A percentile compares a stretch with the other conserved stretches of the same genome.
phyloP scores from a whole-genome alignment of 768 basidiomycete genomes.

The Cytidiella melzeri region DNA sequence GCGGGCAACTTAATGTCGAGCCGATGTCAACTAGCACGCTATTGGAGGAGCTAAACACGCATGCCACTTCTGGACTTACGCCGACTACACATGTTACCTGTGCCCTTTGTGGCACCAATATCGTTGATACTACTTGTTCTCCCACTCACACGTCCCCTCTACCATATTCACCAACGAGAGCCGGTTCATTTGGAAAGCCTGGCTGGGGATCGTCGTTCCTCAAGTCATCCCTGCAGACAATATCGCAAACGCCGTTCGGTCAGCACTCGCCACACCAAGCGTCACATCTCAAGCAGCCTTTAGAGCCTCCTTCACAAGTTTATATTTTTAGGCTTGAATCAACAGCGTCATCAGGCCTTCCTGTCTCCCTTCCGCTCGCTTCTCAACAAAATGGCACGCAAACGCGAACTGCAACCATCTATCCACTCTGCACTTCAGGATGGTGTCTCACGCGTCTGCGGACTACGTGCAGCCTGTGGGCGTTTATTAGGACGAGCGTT shows the following conservation, averaged over 20 bases:
- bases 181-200: slow-evolving; percentile 27
- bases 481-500: slow-evolving; percentile 75
- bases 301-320: slow-evolving; percentile 37
- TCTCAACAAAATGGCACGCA: slow-evolving; percentile 19
- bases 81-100: slow-evolving; percentile 56
- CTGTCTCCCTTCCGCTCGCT: slow-evolving; percentile 19
- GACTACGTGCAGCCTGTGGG: slow-evolving; percentile 86
- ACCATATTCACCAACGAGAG: slow-evolving; percentile 29
- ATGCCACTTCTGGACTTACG: slow-evolving; percentile 37
- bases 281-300: slow-evolving; percentile 28
- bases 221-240: slow-evolving; percentile 44
- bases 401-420: slow-evolving; percentile 39
- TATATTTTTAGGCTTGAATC: slow-evolving; percentile 62
- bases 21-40: slow-evolving; percentile 64
- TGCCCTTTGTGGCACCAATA: slow-evolving; percentile 67
- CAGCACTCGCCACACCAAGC: slow-evolving; percentile 9
- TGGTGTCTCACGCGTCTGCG: slow-evolving; percentile 84
- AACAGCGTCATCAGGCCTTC: slow-evolving; percentile 22
- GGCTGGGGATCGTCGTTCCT: slow-evolving; percentile 52
- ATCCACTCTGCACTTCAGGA: slow-evolving; percentile 78
- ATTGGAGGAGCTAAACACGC: slow-evolving; percentile 43
- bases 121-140: slow-evolving; percentile 32
- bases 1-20: slow-evolving; percentile 83
- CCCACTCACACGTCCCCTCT: slow-evolving; percentile 22
- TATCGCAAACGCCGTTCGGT: slow-evolving; percentile 12